Percentiles rank a stretch among this genome's conserved stretches.
Evolutionary conservation across 352 stramenopile genomes (phyloP).

Genomic region (Phytophthora capsici): DNA sequence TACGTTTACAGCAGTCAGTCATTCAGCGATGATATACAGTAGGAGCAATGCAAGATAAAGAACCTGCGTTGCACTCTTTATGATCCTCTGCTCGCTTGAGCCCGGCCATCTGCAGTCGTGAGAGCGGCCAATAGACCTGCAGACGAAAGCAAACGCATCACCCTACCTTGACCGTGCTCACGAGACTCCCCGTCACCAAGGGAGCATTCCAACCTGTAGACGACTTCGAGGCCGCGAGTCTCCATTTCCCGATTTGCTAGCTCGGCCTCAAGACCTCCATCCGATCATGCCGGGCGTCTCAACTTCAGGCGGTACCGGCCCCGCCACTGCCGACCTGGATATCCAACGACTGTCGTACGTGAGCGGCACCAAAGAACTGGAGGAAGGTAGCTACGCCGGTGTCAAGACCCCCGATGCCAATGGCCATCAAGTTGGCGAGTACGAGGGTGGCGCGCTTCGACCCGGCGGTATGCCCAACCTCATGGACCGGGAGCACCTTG

Average conservation of each 20-base stretch:
- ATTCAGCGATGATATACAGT: no score
- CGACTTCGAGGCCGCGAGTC: conserved; percentile 12
- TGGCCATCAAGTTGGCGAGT: conserved; percentile 7
- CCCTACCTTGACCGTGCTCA: conserved; percentile 3
- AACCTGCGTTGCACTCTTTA: background rate
- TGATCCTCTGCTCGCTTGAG: conserved; percentile 12
- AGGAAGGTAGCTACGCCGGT: conserved; percentile 37
- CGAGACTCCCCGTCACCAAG: background rate
- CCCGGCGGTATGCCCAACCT: conserved; percentile 34
- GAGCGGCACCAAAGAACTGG: conserved; percentile 30
- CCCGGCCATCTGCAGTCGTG: conserved; percentile 15
- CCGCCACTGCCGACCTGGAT: conserved; percentile 30
- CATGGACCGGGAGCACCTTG: conserved; percentile 42
- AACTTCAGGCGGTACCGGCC: conserved; percentile 21
- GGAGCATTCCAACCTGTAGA: conserved; percentile 20
- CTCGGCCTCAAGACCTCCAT: conserved; percentile 14
- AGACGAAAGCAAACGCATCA: conserved; percentile 29
- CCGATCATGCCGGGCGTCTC: conserved; percentile 24
- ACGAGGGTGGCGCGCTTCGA: conserved; percentile 44
- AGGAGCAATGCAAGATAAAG: conserved; percentile 9
- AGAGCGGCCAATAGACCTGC: conserved; percentile 20
- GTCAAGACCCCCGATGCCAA: conserved; percentile 34
- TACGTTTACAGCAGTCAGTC: background rate
- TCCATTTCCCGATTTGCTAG: conserved; percentile 32
- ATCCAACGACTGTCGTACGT: conserved; percentile 49